Evolutionary conservation across 139 green algal genomes (phyloP).

Genomic region (Mesostigma viride): DNA sequence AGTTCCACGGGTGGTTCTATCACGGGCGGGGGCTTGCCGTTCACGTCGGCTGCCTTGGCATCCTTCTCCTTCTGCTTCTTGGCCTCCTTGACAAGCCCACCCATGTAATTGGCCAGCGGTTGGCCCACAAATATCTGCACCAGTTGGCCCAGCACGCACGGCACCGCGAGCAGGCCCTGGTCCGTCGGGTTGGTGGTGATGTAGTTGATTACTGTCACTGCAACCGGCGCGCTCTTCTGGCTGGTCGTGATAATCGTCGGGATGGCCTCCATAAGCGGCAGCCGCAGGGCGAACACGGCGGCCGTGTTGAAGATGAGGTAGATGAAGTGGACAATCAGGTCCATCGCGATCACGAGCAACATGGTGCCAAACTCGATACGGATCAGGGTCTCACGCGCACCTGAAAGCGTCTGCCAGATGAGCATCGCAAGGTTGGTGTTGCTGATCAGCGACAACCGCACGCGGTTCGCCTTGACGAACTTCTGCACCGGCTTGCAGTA

Average conservation of each 20-base stretch:
- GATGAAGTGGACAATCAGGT: not conserved
- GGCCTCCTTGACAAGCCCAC: no score
- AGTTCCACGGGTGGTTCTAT: no score
- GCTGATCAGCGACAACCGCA: constrained; percentile 35
- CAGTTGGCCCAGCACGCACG: not conserved
- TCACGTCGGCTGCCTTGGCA: no score
- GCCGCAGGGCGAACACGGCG: not conserved
- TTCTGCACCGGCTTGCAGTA: no score
- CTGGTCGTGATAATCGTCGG: not conserved
- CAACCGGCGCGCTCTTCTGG: constrained; percentile 1
- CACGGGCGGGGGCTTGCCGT: no score
- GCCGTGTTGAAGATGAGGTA: constrained; percentile 6
- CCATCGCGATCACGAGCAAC: not conserved
- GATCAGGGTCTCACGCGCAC: not conserved
- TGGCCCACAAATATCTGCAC: not conserved
- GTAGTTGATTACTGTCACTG: constrained; percentile 1
- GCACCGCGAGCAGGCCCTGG: constrained; percentile 1
- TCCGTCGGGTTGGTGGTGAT: not conserved
- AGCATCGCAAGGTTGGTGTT: constrained; percentile 29
- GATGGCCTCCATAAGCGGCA: constrained; percentile 7
- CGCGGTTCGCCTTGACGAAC: not conserved
- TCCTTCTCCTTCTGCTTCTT: no score
- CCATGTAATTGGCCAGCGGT: not conserved
- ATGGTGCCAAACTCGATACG: not conserved
- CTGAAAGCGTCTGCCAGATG: constrained; percentile 1